Percentiles rank a stretch among this genome's conserved stretches.
Evolutionary conservation across 1,139 yeast genomes (phyloP).

Genomic region (Yamadazyma trypodendri): DNA sequence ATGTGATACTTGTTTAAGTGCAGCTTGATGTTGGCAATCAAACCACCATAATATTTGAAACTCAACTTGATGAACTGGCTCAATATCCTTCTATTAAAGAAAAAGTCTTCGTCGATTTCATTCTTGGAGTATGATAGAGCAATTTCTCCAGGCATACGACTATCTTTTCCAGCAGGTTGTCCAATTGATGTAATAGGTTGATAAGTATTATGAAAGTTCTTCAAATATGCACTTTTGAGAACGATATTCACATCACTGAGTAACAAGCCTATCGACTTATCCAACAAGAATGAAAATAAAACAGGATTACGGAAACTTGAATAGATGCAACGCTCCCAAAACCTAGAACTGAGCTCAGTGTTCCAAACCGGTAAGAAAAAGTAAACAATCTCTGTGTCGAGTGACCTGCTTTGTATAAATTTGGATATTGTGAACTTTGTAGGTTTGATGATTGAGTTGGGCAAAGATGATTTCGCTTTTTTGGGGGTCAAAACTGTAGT

Average conservation of each 20-base stretch:
- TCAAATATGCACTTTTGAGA: conserved; percentile 19
- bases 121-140: conserved; percentile 1
- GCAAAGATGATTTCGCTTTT: conserved; percentile 10
- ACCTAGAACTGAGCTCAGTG: conserved; percentile 15
- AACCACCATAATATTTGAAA: conserved; percentile 32
- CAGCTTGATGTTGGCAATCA: conserved; percentile 34
- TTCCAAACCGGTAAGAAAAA: conserved; percentile 29
- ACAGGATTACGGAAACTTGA: conserved; percentile 14
- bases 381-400: neutral
- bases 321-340: conserved; percentile 24
- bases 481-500: neutral
- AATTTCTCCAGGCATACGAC: neutral
- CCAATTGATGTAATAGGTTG: conserved; percentile 9
- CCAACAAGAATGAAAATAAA: conserved; percentile 36
- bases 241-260: conserved; percentile 24
- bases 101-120: conserved; percentile 16
- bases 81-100: conserved; percentile 30
- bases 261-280: conserved; percentile 35
- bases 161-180: neutral
- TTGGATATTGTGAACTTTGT: conserved; percentile 8
- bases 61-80: conserved; percentile 33
- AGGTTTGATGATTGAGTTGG: conserved; percentile 15
- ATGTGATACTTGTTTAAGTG: conserved; percentile 30
- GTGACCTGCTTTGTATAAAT: neutral
- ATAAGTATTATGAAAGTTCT: conserved; percentile 16